phyloP scores from a whole-genome alignment of 306 rosid species.

The Crotalaria pallida region DNA sequence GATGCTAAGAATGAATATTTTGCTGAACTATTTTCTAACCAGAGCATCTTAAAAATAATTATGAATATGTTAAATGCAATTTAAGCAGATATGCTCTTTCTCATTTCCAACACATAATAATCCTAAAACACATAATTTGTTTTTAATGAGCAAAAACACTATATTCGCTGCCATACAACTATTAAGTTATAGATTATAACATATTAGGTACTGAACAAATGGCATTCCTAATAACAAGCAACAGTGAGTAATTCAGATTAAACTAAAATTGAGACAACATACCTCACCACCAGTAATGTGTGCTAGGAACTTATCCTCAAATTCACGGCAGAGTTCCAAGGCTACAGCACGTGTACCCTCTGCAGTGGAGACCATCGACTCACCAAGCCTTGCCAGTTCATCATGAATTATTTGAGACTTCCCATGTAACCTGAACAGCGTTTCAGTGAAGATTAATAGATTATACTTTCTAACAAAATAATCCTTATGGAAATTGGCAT shows the following conservation, averaged over 20 bases:
- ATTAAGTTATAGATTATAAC: neutral
- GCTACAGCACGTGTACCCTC: conserved; percentile 98
- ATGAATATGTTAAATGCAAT: conserved; percentile 10
- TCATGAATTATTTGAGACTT: conserved; percentile 91
- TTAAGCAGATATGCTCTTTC: conserved; percentile 3
- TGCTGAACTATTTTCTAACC: neutral
- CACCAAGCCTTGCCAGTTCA: conserved; percentile 95
- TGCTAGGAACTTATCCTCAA: conserved; percentile 92
- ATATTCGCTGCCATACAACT: neutral
- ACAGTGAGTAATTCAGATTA: neutral
- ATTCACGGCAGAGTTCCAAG: conserved; percentile 98
- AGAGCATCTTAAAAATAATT: neutral
- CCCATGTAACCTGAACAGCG: conserved; percentile 77
- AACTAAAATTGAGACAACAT: conserved; percentile 27
- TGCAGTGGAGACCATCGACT: conserved; percentile 75
- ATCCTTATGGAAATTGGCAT: neutral
- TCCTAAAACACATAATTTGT: neutral
- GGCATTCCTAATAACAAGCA: neutral
- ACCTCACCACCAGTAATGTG: conserved; percentile 94
- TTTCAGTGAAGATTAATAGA: neutral
- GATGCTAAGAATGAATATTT: neutral
- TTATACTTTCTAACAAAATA: neutral
- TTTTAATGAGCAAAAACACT: neutral
- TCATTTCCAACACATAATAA: neutral
- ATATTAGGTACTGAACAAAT: neutral